Percentiles rank a stretch among this genome's conserved stretches.
Evolutionary conservation across 495 filamentous ascomycete genomes (phyloP).

Genomic region (Pseudomonodictys pantanalensis): DNA sequence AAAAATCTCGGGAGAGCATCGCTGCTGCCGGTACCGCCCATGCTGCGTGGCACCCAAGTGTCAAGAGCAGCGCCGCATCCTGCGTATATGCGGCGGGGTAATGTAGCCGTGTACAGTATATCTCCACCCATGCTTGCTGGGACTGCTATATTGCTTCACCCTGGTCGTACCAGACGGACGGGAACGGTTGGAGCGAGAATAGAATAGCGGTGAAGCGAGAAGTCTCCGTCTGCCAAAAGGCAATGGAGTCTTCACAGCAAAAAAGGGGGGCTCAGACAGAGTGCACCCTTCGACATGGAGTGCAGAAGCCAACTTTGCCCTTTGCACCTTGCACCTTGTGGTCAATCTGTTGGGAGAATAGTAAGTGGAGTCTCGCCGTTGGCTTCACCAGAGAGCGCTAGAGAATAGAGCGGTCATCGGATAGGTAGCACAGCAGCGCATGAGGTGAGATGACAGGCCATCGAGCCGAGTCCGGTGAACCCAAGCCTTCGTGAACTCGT

Average conservation of each 20-base stretch:
- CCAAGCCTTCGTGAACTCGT: neutral
- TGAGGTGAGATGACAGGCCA: slow-evolving; percentile 28
- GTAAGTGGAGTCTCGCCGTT: neutral
- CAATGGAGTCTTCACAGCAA: slow-evolving; percentile 12
- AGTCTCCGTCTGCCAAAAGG: neutral
- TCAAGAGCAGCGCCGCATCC: neutral
- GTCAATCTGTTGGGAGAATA: no score
- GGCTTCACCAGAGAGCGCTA: slow-evolving; percentile 6
- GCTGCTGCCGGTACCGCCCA: neutral
- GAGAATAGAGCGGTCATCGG: slow-evolving; percentile 15
- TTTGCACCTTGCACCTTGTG: no score
- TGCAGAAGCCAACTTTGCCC: no score
- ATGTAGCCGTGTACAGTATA: slow-evolving; percentile 19
- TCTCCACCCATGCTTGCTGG: slow-evolving; percentile 25
- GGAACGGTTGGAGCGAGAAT: slow-evolving; percentile 17
- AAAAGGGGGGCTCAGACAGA: neutral
- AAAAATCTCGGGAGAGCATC: neutral
- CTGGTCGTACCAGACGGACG: slow-evolving; percentile 13
- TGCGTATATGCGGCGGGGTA: slow-evolving; percentile 21
- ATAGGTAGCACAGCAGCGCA: slow-evolving; percentile 12
- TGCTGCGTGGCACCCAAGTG: slow-evolving; percentile 9
- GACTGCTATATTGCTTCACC: slow-evolving; percentile 24
- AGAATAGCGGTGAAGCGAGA: slow-evolving; percentile 31
- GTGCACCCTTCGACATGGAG: neutral
- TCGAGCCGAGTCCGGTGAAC: slow-evolving; percentile 11